phyloP scores from a whole-genome alignment of 2,329 filamentous ascomycete species.

The Penicillium sp. region DNA sequence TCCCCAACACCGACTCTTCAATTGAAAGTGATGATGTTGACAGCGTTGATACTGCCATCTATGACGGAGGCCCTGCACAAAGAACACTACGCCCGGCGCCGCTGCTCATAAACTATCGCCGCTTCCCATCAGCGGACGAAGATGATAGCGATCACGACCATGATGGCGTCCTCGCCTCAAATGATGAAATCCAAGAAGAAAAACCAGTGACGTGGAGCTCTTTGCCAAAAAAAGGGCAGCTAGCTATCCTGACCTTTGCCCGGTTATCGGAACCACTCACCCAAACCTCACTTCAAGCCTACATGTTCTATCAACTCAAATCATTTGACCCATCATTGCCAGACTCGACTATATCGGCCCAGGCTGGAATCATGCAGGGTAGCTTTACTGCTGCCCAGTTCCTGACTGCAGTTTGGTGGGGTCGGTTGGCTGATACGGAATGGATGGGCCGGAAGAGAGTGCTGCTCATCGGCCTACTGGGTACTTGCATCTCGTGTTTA shows the following conservation, averaged over 20 bases:
- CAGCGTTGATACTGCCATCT: slow-evolving; percentile 30
- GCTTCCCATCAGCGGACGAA: slow-evolving; percentile 27
- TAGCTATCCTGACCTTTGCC: slow-evolving; percentile 77
- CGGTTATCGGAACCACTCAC: slow-evolving; percentile 82
- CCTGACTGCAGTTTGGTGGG: slow-evolving; percentile 82
- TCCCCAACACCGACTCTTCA: slow-evolving; percentile 12
- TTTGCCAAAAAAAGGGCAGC: slow-evolving; percentile 77
- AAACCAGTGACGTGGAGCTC: slow-evolving; percentile 70
- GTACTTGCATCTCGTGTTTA: slow-evolving; percentile 69
- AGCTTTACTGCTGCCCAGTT: slow-evolving; percentile 85
- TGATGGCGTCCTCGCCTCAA: slow-evolving; percentile 17
- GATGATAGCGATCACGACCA: slow-evolving; percentile 26
- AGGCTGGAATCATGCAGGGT: slow-evolving; percentile 78
- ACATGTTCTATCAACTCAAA: slow-evolving; percentile 88
- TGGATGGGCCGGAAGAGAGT: slow-evolving; percentile 76
- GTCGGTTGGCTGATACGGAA: slow-evolving; percentile 69
- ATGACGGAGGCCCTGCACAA: slow-evolving; percentile 16
- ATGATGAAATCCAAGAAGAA: slow-evolving; percentile 32
- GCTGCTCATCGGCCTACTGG: slow-evolving; percentile 75
- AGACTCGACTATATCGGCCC: slow-evolving; percentile 71
- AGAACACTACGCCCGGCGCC: slow-evolving; percentile 25
- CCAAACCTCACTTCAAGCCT: slow-evolving; percentile 77
- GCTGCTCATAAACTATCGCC: slow-evolving; percentile 19
- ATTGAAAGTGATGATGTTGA: slow-evolving; percentile 27
- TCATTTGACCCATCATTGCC: slow-evolving; percentile 69